These are phyloP conservation scores for Raffaelea albimanens DNA, from an alignment of 2,329 filamentous ascomycete genomes.

Conservation along the genomic window DNA sequence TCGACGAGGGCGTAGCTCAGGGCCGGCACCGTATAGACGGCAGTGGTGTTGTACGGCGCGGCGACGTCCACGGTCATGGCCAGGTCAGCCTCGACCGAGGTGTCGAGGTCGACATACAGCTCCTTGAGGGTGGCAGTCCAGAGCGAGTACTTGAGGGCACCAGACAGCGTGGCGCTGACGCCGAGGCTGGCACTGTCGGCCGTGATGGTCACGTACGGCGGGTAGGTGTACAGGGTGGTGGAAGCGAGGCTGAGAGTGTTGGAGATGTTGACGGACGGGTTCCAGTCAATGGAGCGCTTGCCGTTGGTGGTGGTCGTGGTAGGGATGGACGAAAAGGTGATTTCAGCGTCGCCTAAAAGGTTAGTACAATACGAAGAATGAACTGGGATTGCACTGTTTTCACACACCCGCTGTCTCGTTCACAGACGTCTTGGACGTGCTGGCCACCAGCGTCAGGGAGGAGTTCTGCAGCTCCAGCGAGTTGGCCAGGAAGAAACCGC, in stretches of 20 bases:
- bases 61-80: constrained; percentile 24
- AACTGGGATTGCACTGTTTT: too few species aligned
- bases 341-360: constrained; percentile 4
- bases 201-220: constrained; percentile 22
- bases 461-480: constrained; percentile 18
- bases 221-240: constrained; percentile 12
- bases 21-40: constrained; percentile 24
- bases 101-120: constrained; percentile 33
- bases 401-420: constrained; percentile 24
- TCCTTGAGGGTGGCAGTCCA: constrained; percentile 21
- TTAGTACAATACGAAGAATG: too few species aligned
- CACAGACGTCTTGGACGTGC: constrained; percentile 21
- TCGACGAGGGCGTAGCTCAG: constrained; percentile 27
- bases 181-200: constrained; percentile 25
- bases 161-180: constrained; percentile 28
- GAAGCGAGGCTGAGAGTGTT: constrained; percentile 11
- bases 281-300: constrained; percentile 23
- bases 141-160: constrained; percentile 31
- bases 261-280: constrained; percentile 26
- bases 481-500: constrained; percentile 27
- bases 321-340: constrained; percentile 6
- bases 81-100: constrained; percentile 25
- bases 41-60: constrained; percentile 22
- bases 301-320: not conserved
- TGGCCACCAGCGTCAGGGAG: constrained; percentile 21